Conservation (phyloP, 2,329 filamentous ascomycete species). For the Calonectria multiphialidica region DNA sequence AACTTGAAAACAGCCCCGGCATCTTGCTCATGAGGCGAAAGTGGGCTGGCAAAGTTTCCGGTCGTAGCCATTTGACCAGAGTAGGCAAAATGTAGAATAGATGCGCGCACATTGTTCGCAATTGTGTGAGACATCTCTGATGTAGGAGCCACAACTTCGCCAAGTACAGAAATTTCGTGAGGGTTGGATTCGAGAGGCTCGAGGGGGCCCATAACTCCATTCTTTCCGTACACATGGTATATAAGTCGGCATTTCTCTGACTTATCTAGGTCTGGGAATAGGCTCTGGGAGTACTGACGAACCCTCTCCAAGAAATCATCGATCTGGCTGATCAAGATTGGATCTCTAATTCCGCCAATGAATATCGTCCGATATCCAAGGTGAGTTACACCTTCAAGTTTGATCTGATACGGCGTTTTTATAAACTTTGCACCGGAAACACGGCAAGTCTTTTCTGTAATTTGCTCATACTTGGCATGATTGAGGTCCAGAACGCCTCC, state of each 20-base stretch:
- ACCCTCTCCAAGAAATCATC: constrained; percentile 49
- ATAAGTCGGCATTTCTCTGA: constrained; percentile 51
- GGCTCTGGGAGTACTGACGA: constrained; percentile 35
- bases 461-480: constrained; percentile 55
- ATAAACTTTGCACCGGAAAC: constrained; percentile 55
- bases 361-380: constrained; percentile 59
- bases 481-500: constrained; percentile 60
- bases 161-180: constrained; percentile 59
- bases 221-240: constrained; percentile 59
- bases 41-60: constrained; percentile 58
- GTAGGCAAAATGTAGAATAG: constrained; percentile 59
- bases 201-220: constrained; percentile 49
- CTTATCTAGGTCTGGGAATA: constrained; percentile 37
- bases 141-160: constrained; percentile 57
- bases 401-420: constrained; percentile 56
- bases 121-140: constrained; percentile 57
- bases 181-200: constrained; percentile 41
- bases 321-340: constrained; percentile 58
- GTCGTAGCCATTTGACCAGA: constrained; percentile 60
- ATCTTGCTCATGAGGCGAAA: constrained; percentile 39
- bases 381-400: constrained; percentile 59
- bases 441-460: constrained; percentile 48
- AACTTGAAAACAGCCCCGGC: constrained; percentile 55
- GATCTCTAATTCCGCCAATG: constrained; percentile 59
- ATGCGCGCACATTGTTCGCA: constrained; percentile 54